phyloP scores from a whole-genome alignment of 1,139 yeast species.

The Pneumocystis jirovecii region DNA sequence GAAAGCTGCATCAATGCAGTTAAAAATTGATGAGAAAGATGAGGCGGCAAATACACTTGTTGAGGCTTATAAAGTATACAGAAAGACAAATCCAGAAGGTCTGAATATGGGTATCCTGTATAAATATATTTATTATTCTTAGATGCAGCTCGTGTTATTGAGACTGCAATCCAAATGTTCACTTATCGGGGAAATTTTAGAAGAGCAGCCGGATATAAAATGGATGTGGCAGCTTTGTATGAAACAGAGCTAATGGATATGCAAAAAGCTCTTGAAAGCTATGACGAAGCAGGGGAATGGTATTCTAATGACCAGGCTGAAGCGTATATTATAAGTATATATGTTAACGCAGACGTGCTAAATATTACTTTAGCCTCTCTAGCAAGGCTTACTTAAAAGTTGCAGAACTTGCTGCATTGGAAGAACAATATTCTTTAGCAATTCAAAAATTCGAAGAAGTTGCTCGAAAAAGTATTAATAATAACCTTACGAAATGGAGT shows the following conservation, averaged over 20 bases:
- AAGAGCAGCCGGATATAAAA: slow-evolving; percentile 85
- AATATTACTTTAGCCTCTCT: slow-evolving; percentile 31
- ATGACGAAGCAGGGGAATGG: slow-evolving; percentile 94
- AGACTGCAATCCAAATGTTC: slow-evolving; percentile 66
- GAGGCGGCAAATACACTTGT: slow-evolving; percentile 84
- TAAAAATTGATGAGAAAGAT: slow-evolving; percentile 61
- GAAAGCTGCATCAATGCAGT: slow-evolving; percentile 70
- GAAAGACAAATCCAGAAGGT: slow-evolving; percentile 45
- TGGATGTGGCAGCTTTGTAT: slow-evolving; percentile 76
- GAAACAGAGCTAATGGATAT: slow-evolving; percentile 58
- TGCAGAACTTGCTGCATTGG: slow-evolving; percentile 75
- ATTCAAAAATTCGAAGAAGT: slow-evolving; percentile 10
- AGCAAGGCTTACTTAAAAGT: slow-evolving; percentile 78
- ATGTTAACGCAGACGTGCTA: not conserved
- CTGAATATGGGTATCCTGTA: not conserved
- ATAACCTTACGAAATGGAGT: slow-evolving; percentile 73
- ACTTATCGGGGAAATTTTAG: slow-evolving; percentile 88
- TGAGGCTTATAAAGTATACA: slow-evolving; percentile 82
- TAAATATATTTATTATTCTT: slow-evolving; percentile 9
- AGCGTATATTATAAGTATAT: slow-evolving; percentile 29
- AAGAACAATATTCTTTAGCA: slow-evolving; percentile 36
- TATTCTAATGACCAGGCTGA: slow-evolving; percentile 86
- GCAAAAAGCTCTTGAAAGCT: slow-evolving; percentile 56
- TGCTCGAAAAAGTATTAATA: slow-evolving; percentile 37
- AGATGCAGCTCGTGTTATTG: slow-evolving; percentile 65